These are phyloP conservation scores for Pseudonitzschia multiseries DNA, from an alignment of 108 stramenopile genomes.

Conservation along the genomic window DNA sequence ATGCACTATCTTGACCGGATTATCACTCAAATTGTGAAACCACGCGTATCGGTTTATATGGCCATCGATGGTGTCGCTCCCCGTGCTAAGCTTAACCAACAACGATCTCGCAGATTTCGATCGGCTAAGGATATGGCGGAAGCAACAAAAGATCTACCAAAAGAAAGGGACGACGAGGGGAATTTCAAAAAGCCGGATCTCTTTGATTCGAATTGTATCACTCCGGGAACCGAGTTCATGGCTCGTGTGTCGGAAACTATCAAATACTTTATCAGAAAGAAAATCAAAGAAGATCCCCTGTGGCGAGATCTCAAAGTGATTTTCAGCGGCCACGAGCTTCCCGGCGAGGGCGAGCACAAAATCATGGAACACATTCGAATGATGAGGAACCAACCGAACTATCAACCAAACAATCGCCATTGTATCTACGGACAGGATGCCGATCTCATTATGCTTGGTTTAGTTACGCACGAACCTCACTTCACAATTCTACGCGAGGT, in stretches of 20 bases:
- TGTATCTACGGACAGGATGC: constrained; percentile 99
- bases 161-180: constrained; percentile 34
- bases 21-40: constrained; percentile 94
- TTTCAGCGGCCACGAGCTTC: constrained; percentile 97
- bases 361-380: constrained; percentile 98
- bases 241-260: constrained; percentile 82
- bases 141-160: constrained; percentile 63
- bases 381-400: constrained; percentile 78
- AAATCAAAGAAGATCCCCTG: constrained; percentile 94
- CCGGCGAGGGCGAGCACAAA: constrained; percentile 99
- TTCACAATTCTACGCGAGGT: constrained; percentile 96
- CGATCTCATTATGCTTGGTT: constrained; percentile 98
- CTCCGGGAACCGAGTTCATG: constrained; percentile 99
- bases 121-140: constrained; percentile 92
- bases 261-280: constrained; percentile 91
- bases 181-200: constrained; percentile 28
- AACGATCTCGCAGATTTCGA: constrained; percentile 95
- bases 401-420: constrained; percentile 92
- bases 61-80: constrained; percentile 98
- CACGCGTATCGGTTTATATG: constrained; percentile 93
- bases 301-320: constrained; percentile 92
- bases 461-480: constrained; percentile 97
- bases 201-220: constrained; percentile 99
- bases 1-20: constrained; percentile 96
- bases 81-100: constrained; percentile 99